Evolutionary conservation across 2,329 filamentous ascomycete genomes (phyloP).

Genomic region (Orbilia oligospora): DNA sequence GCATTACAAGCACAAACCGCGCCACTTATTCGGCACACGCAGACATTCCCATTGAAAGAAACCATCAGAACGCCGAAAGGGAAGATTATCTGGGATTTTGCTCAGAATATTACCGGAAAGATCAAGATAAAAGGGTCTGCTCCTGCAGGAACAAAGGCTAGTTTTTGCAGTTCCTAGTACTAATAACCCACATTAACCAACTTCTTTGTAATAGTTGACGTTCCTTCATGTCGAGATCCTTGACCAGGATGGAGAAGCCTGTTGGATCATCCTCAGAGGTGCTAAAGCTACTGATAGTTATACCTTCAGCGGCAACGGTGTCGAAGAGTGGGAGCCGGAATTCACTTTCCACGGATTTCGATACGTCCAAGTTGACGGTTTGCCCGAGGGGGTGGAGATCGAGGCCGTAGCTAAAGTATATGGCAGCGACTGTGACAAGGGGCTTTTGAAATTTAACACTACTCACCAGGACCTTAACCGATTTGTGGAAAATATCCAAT

Average conservation of each 20-base stretch:
- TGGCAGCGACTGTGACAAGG: constrained; percentile 71
- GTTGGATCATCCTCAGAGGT: constrained; percentile 43
- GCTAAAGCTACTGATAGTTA: constrained; percentile 50
- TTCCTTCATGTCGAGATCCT: constrained; percentile 53
- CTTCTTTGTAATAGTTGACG: not conserved
- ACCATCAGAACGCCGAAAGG: constrained; percentile 32
- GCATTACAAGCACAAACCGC: constrained; percentile 43
- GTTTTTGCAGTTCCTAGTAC: not conserved
- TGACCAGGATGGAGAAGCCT: constrained; percentile 39
- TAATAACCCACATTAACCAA: not conserved
- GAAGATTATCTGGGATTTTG: constrained; percentile 44
- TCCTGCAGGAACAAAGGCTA: constrained; percentile 33
- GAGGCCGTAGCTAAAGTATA: constrained; percentile 67
- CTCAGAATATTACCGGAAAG: constrained; percentile 50
- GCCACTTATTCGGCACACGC: constrained; percentile 43
- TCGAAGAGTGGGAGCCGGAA: constrained; percentile 68
- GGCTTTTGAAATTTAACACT: constrained; percentile 71
- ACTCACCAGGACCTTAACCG: constrained; percentile 72
- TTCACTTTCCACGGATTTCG: constrained; percentile 73
- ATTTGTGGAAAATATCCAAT: constrained; percentile 72
- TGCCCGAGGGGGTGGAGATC: constrained; percentile 64
- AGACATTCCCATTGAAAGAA: constrained; percentile 30
- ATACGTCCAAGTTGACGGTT: constrained; percentile 70
- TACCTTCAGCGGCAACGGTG: constrained; percentile 40
- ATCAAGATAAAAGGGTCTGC: constrained; percentile 50